Percentiles rank a stretch among this genome's conserved stretches.
Evolutionary conservation across 208 protist genomes (phyloP).

Genomic region (Trypanosomatidae sp.): DNA sequence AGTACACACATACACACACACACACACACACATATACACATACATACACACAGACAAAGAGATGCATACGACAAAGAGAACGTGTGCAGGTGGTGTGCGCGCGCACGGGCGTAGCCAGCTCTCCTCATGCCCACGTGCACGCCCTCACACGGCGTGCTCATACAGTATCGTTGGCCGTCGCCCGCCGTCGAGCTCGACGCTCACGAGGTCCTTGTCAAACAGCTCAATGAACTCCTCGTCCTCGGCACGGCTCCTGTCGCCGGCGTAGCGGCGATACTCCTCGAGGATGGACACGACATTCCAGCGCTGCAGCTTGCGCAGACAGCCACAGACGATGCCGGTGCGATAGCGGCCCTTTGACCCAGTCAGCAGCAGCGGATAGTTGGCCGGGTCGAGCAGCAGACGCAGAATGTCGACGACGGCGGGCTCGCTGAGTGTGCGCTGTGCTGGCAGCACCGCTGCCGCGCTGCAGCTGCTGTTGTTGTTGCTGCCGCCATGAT

Average conservation of each 20-base stretch:
- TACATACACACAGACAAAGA: no score
- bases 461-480: no score
- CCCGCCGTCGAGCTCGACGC: slow-evolving; percentile 35
- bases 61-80: not conserved
- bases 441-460: slow-evolving; percentile 31
- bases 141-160: no score
- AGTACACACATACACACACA: no score
- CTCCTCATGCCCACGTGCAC: not conserved
- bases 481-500: no score
- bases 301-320: slow-evolving; percentile 96
- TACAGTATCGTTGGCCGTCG: slow-evolving; percentile 65
- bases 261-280: slow-evolving; percentile 95
- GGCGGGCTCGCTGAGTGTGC: slow-evolving; percentile 76
- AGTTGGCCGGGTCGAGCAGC: slow-evolving; percentile 90
- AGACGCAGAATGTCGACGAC: slow-evolving; percentile 90
- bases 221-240: slow-evolving; percentile 99
- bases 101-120: no score
- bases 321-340: slow-evolving; percentile 95
- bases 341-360: slow-evolving; percentile 94
- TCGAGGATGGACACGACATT: slow-evolving; percentile 96
- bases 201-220: slow-evolving; percentile 97
- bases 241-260: slow-evolving; percentile 84
- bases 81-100: not conserved
- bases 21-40: no score
- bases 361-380: slow-evolving; percentile 95